These are phyloP conservation scores for Musa balbisiana DNA, from an alignment of 202 grass and related monocot genomes.

Conservation along the genomic window DNA sequence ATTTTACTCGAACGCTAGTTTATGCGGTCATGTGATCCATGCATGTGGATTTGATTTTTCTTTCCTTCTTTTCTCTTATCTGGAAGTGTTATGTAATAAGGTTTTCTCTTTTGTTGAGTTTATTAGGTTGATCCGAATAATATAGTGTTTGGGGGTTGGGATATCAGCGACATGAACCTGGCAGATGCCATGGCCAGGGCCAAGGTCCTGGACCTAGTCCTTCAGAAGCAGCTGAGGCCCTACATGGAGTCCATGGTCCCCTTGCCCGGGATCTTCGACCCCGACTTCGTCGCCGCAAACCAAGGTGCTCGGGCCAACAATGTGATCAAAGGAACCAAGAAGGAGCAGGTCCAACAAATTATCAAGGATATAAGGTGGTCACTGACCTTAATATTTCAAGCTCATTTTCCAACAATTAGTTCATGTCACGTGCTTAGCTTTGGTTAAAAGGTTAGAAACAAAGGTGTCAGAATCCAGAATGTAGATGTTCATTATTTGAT, in stretches of 20 bases:
- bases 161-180: conserved; percentile 88
- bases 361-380: conserved; percentile 80
- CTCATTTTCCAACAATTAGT: background rate
- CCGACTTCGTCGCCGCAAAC: conserved; percentile 87
- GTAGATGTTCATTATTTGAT: background rate
- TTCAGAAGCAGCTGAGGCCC: conserved; percentile 90
- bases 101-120: background rate
- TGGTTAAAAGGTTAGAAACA: background rate
- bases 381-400: background rate
- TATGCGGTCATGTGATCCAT: no score
- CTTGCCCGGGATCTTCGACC: conserved; percentile 76
- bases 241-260: conserved; percentile 95
- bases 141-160: conserved; percentile 80
- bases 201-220: conserved; percentile 78
- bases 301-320: conserved; percentile 61
- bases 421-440: background rate
- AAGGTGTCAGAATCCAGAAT: background rate
- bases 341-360: conserved; percentile 78
- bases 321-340: conserved; percentile 66
- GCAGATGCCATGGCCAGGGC: conserved; percentile 84
- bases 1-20: no score
- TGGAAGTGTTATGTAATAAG: background rate
- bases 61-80: background rate
- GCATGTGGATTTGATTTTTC: background rate
- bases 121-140: conserved; percentile 83